Percentiles rank a stretch among this genome's conserved stretches.
Conservation (phyloP, 306 rosid species). For the Dryas alaskensis region DNA sequence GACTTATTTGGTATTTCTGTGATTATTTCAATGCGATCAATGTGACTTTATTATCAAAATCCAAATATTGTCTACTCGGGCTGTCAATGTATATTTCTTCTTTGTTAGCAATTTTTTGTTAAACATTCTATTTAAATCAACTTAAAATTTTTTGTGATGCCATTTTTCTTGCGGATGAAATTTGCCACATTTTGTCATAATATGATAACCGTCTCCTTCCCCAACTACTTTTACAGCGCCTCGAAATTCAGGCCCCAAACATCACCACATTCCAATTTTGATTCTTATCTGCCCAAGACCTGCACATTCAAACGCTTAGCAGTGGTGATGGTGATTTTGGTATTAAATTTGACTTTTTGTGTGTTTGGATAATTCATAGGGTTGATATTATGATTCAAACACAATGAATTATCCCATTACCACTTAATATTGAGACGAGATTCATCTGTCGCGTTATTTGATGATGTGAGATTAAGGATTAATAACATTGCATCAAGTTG, state of each 20-base stretch:
- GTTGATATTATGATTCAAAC: background rate
- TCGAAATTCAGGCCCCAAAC: background rate
- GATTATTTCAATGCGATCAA: too few relatives aligned
- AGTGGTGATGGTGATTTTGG: background rate
- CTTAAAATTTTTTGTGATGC: background rate
- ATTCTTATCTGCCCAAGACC: background rate
- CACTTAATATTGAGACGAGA: background rate
- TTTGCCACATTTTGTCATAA: background rate
- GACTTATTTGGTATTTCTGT: too few relatives aligned
- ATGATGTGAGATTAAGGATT: too few relatives aligned
- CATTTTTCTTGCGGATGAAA: slow-evolving; percentile 5
- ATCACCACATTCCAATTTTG: background rate
- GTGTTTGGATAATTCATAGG: background rate
- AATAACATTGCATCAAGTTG: too few relatives aligned
- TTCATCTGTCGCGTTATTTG: too few relatives aligned
- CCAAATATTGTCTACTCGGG: too few relatives aligned
- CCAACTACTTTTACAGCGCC: background rate
- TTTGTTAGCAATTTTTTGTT: too few relatives aligned
- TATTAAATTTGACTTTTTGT: background rate
- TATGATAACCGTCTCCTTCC: background rate
- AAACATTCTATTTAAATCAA: too few relatives aligned
- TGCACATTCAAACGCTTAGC: background rate
- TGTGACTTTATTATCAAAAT: too few relatives aligned
- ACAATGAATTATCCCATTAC: background rate
- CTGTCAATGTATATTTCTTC: too few relatives aligned